Evolutionary conservation across 768 basidiomycete genomes (phyloP).

Genomic region (Pulveroboletus sp.): DNA sequence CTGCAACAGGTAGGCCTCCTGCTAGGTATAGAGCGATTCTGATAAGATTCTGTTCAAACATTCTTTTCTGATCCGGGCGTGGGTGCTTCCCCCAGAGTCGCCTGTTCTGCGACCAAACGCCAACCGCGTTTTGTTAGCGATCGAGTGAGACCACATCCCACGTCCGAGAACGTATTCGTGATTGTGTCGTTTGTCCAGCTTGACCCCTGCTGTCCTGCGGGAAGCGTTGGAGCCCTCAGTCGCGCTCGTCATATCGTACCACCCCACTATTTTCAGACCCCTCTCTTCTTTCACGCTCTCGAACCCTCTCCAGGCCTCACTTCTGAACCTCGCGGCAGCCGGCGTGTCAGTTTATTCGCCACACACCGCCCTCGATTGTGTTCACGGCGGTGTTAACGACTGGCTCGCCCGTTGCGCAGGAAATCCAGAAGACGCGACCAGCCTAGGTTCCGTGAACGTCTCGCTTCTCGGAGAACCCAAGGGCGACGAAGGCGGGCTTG

Average conservation of each 20-base stretch:
- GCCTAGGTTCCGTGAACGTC: conserved; percentile 24
- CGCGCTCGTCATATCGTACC: conserved; percentile 75
- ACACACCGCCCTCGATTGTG: conserved; percentile 85
- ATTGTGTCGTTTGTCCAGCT: conserved; percentile 41
- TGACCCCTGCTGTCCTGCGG: conserved; percentile 65
- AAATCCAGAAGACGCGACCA: conserved; percentile 29
- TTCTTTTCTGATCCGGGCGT: conserved; percentile 3
- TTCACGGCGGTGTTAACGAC: conserved; percentile 84
- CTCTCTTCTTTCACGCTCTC: conserved; percentile 72
- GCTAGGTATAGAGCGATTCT: conserved; percentile 46
- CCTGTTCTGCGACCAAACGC: conserved; percentile 44
- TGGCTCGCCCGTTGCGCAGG: conserved; percentile 68
- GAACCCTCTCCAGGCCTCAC: conserved; percentile 73
- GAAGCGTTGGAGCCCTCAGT: conserved; percentile 62
- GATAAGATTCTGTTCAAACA: background rate
- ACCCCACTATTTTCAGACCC: conserved; percentile 78
- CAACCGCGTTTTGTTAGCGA: conserved; percentile 59
- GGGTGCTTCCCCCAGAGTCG: conserved; percentile 41
- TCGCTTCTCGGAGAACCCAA: conserved; percentile 39
- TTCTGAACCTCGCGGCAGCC: conserved; percentile 74
- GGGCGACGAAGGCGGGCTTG: conserved; percentile 55
- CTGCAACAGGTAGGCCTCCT: conserved; percentile 62
- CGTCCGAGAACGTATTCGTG: conserved; percentile 11
- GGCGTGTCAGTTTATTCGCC: conserved; percentile 87
- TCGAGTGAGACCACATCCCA: conserved; percentile 47